phyloP scores from a whole-genome alignment of 805 yeast genomes.

The Zygotorulaspora florentina region DNA sequence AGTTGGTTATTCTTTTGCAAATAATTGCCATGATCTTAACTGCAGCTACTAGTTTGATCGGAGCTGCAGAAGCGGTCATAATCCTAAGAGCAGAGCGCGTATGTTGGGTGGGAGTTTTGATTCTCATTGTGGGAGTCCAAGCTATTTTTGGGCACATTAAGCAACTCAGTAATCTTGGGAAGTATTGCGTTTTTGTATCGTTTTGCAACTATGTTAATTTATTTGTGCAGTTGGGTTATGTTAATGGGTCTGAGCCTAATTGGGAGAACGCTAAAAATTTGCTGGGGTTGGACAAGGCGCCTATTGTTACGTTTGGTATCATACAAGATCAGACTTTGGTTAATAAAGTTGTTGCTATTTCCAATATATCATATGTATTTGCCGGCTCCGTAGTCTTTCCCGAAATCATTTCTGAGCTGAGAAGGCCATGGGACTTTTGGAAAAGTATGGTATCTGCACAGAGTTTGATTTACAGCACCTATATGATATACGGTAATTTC shows the following conservation, averaged over 20 bases:
- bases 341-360: conserved; percentile 2
- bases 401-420: conserved; percentile 5
- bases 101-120: conserved; percentile 3
- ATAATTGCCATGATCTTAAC: conserved; percentile 4
- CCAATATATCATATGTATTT: conserved; percentile 6
- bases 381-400: conserved; percentile 7
- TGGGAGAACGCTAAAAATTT: conserved; percentile 4
- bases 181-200: conserved; percentile 5
- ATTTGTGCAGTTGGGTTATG: conserved; percentile 4
- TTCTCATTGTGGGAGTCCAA: conserved; percentile 2
- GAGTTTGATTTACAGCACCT: conserved; percentile 1
- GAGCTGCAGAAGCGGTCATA: conserved; percentile 1
- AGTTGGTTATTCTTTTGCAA: conserved; percentile 4
- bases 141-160: conserved; percentile 5
- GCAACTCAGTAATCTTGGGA: conserved; percentile 4
- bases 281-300: conserved; percentile 3
- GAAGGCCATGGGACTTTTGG: conserved; percentile 8
- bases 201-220: conserved; percentile 4
- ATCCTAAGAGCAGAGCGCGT: conserved; percentile 3
- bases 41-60: conserved; percentile 4
- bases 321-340: conserved; percentile 2
- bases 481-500: conserved; percentile 6
- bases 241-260: conserved; percentile 4
- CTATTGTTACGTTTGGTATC: conserved; percentile 3
- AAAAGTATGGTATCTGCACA: conserved; percentile 6